Evolutionary conservation across 192 early-diverging fungal genomes (phyloP).

Genomic region (Linnemannia schmuckeri): DNA sequence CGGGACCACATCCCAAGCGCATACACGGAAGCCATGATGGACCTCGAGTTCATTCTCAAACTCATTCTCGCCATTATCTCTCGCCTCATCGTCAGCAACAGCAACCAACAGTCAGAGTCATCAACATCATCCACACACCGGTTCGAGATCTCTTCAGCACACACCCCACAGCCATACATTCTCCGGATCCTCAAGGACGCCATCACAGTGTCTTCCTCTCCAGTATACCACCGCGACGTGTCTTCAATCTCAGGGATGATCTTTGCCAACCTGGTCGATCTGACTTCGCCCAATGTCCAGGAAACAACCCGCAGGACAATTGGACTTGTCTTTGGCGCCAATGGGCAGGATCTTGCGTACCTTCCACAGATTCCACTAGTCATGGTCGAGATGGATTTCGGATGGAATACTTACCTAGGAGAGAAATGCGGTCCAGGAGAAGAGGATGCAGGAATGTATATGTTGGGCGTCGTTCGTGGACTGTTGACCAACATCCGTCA

Average conservation of each 20-base stretch:
- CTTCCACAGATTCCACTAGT: slow-evolving; percentile 31
- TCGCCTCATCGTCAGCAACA: slow-evolving; percentile 35
- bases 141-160: slow-evolving; percentile 36
- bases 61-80: slow-evolving; percentile 56
- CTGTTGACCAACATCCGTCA: slow-evolving; percentile 61
- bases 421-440: slow-evolving; percentile 51
- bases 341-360: slow-evolving; percentile 13
- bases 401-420: slow-evolving; percentile 51
- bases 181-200: slow-evolving; percentile 48
- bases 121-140: not conserved
- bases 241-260: slow-evolving; percentile 56
- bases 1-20: slow-evolving; percentile 33
- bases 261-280: slow-evolving; percentile 49
- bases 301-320: slow-evolving; percentile 25
- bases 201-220: slow-evolving; percentile 46
- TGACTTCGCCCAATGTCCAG: slow-evolving; percentile 34
- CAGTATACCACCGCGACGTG: slow-evolving; percentile 49
- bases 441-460: slow-evolving; percentile 55
- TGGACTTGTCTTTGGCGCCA: slow-evolving; percentile 38
- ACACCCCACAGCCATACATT: slow-evolving; percentile 31
- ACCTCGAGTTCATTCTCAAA: slow-evolving; percentile 52
- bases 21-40: slow-evolving; percentile 44
- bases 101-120: not conserved
- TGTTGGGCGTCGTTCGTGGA: slow-evolving; percentile 63
- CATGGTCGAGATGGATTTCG: slow-evolving; percentile 49